Conservation (phyloP, 495 filamentous ascomycete species). For the Neurospora africana region DNA sequence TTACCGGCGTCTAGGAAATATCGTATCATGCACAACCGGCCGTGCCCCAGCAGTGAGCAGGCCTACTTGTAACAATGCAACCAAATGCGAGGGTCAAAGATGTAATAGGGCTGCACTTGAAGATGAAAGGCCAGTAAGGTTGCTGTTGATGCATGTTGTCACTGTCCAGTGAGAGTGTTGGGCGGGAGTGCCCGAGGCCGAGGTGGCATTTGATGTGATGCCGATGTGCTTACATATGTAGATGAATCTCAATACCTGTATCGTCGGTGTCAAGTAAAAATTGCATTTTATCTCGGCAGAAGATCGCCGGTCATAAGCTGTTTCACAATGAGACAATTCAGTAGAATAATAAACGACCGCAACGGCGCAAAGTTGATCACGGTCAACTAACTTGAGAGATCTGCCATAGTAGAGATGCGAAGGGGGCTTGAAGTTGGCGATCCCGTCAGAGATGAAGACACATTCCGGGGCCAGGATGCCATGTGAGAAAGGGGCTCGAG, state of each 20-base stretch:
- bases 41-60: not conserved
- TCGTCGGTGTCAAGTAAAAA: not conserved
- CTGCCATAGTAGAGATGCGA: not conserved
- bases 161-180: not conserved
- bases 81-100: not conserved
- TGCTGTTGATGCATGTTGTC: not conserved
- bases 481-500: not conserved
- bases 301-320: not conserved
- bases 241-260: not conserved
- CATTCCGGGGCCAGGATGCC: not conserved
- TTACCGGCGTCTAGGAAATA: not conserved
- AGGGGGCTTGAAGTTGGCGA: not conserved
- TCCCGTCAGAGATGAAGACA: not conserved
- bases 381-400: not conserved
- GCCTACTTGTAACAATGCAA: not conserved
- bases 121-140: not conserved
- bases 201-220: not conserved
- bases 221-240: not conserved
- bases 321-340: not conserved
- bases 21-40: not conserved
- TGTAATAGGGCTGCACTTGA: not conserved
- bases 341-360: not conserved
- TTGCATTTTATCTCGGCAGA: not conserved
- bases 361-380: not conserved
- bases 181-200: not conserved